phyloP scores from a whole-genome alignment of 352 stramenopile species.

The Globisporangium nodosum region DNA sequence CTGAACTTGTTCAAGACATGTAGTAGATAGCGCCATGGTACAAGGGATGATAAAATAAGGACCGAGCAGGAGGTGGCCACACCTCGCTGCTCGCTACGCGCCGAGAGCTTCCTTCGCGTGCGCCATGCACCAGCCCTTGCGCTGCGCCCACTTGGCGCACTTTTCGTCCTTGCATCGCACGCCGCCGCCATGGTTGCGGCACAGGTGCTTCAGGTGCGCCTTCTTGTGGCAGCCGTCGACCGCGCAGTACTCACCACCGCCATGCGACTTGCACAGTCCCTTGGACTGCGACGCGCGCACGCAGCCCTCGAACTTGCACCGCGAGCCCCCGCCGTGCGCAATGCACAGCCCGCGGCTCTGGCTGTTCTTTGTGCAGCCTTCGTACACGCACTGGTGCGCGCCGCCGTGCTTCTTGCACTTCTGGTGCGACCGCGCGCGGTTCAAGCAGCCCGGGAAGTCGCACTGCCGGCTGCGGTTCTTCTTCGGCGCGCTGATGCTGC shows the following conservation, averaged over 20 bases:
- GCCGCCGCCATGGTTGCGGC: slow-evolving; percentile 80
- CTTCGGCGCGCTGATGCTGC: slow-evolving; percentile 18
- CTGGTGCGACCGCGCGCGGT: slow-evolving; percentile 77
- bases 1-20: too few relatives aligned
- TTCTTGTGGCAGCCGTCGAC: slow-evolving; percentile 83
- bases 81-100: slow-evolving; percentile 13
- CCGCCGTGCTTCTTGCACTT: slow-evolving; percentile 89
- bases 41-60: slow-evolving; percentile 1
- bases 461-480: slow-evolving; percentile 53
- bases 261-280: slow-evolving; percentile 81
- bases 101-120: slow-evolving; percentile 76
- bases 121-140: slow-evolving; percentile 87
- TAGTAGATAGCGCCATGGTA: neutral
- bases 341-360: slow-evolving; percentile 84
- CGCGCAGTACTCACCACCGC: slow-evolving; percentile 74
- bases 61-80: neutral
- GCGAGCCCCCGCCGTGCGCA: slow-evolving; percentile 73
- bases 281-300: slow-evolving; percentile 81
- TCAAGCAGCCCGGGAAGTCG: slow-evolving; percentile 65
- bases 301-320: slow-evolving; percentile 76
- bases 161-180: slow-evolving; percentile 77
- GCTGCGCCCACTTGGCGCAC: slow-evolving; percentile 83
- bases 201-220: slow-evolving; percentile 81
- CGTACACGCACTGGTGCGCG: slow-evolving; percentile 79
- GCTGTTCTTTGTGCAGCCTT: slow-evolving; percentile 85